Evolutionary conservation across 805 yeast genomes (phyloP), one percentile per base, ranked within the genome.

Genomic region (Ogataea siamensis): DNA sequence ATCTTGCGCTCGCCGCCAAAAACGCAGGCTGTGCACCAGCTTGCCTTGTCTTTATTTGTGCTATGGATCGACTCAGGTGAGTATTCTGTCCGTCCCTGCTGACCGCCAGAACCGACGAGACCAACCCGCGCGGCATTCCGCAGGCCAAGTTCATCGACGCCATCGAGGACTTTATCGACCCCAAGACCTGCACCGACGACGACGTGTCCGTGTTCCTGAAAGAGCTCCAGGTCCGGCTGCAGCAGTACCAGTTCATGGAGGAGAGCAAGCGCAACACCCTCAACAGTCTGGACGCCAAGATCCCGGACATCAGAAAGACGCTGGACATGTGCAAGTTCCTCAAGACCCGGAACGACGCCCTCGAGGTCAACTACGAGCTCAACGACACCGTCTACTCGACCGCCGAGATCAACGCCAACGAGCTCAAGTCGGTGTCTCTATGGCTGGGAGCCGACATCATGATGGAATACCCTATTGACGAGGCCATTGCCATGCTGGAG

Each of bases 391-490:
- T 93, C 27, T 91, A 78, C 58, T 84, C 97, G 6, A 78, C 78
- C 41, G 99, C 99, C 1, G 71, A 70, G 24, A 70, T 93, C 21
- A 77, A 76, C 26, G 73, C 78, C 17, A 68, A 79, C 23, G 74
- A 73, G 19, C 57, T 73, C 35, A 62, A 74, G 17, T 60, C 66
- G 2, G 98, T 93, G 2, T 79, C 79, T 47, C 68, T 93, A 32
- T 93, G 99, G 99, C 71, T 93, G n/a, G 99, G 99, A 8, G 99
- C 99, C 0, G 95, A 88, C 51, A 89, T 91, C 7, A 91, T 93
- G 98, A 70, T 93, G 55, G 98, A 93, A 58, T 93, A 91, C 55
- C 89, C 96, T 10, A 67, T 87, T 17, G 84, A 75, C 25, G 99
- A 93, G 60, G 99, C 99, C 2, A 73, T 80, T 32, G 80, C 70